A percentile compares a stretch with the other conserved stretches of the same genome.
phyloP scores from a whole-genome alignment of 805 yeast species.

The Sungouiozyma ichnusensis region DNA sequence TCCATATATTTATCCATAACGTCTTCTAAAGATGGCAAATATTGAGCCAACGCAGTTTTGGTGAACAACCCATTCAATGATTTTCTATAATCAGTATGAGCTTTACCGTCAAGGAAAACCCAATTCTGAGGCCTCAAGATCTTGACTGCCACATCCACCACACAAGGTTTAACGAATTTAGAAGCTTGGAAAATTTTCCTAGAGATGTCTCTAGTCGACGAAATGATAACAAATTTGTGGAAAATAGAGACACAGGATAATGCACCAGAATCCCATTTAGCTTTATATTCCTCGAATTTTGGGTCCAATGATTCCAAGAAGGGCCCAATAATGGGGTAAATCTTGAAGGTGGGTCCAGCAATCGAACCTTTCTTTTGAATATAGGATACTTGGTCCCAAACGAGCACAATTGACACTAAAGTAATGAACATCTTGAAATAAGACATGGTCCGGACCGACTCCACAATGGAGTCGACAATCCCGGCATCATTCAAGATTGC shows the following conservation, averaged over 20 bases:
- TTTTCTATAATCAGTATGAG: slow-evolving; percentile 85
- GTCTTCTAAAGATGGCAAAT: slow-evolving; percentile 75
- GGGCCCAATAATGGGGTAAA: slow-evolving; percentile 96
- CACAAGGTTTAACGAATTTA: slow-evolving; percentile 88
- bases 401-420: slow-evolving; percentile 36
- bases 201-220: slow-evolving; percentile 77
- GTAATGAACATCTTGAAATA: slow-evolving; percentile 47
- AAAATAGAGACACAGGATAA: slow-evolving; percentile 93
- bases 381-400: slow-evolving; percentile 71
- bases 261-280: slow-evolving; percentile 92
- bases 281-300: slow-evolving; percentile 83
- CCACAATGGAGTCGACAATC: slow-evolving; percentile 1
- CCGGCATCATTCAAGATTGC: background rate
- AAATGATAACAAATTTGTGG: slow-evolving; percentile 95
- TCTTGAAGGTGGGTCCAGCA: slow-evolving; percentile 80
- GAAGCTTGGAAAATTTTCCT: slow-evolving; percentile 82
- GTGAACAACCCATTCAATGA: slow-evolving; percentile 86
- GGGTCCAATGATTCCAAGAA: slow-evolving; percentile 91
- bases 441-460: slow-evolving; percentile 26
- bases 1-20: slow-evolving; percentile 77
- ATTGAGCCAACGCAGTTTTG: slow-evolving; percentile 67
- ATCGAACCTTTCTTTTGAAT: slow-evolving; percentile 73
- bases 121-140: slow-evolving; percentile 92
- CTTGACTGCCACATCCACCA: slow-evolving; percentile 93
- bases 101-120: slow-evolving; percentile 96